phyloP scores from a whole-genome alignment of 2,329 filamentous ascomycete genomes.

The Chrysoporthe cubensis region DNA sequence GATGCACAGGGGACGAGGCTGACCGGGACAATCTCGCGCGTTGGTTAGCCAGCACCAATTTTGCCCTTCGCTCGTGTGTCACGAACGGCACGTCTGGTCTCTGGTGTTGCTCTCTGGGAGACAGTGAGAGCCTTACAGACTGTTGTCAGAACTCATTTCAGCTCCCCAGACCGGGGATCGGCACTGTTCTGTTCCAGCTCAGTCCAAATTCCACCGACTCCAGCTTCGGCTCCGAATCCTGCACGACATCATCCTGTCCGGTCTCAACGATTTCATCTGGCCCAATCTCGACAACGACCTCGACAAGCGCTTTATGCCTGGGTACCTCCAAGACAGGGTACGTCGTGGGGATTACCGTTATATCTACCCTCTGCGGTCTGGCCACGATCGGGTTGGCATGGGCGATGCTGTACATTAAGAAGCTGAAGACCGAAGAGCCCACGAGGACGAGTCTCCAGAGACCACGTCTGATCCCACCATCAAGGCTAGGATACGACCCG shows the following conservation, averaged over 20 bases:
- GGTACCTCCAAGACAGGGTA: conserved; percentile 8
- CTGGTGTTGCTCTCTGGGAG: conserved; percentile 31
- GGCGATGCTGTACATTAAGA: conserved; percentile 13
- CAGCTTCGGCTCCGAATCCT: background rate
- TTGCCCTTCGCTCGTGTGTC: conserved; percentile 20
- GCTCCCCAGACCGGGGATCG: conserved; percentile 28
- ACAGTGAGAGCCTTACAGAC: conserved; percentile 27
- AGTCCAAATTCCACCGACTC: background rate
- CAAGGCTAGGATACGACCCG: background rate
- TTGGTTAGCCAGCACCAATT: conserved; percentile 1
- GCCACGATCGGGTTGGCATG: conserved; percentile 10
- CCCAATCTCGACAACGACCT: background rate
- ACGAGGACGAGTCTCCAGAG: background rate
- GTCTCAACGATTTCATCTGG: background rate
- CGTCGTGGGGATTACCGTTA: conserved; percentile 22
- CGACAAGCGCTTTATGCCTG: background rate
- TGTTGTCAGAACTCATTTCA: conserved; percentile 31
- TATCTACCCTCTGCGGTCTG: conserved; percentile 18
- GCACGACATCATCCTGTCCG: background rate
- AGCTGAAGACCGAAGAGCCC: background rate
- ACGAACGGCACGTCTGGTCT: conserved; percentile 29
- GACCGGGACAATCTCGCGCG: background rate
- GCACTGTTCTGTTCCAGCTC: conserved; percentile 31
- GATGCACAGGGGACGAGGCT: too few relatives aligned
- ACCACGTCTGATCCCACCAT: background rate